phyloP scores from a whole-genome alignment of 2,329 filamentous ascomycete species.

The Cordyceps militaris region DNA sequence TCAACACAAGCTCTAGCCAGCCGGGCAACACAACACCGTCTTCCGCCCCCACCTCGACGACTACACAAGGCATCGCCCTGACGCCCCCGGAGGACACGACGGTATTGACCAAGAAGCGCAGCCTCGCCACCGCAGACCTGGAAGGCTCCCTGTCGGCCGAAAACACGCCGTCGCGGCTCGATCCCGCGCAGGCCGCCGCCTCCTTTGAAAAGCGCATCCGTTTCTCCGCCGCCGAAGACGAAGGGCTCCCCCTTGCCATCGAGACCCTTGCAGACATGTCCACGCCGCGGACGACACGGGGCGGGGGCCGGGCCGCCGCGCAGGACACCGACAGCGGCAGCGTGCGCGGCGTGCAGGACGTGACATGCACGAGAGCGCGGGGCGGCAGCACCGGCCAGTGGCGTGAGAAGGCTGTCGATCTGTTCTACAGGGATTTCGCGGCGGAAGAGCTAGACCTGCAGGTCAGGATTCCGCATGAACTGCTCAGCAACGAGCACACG shows the following conservation, averaged over 20 bases:
- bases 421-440: constrained; percentile 52
- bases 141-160: not conserved
- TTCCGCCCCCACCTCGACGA: not conserved
- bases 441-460: constrained; percentile 52
- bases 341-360: constrained; percentile 25
- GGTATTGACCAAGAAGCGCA: constrained; percentile 38
- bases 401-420: constrained; percentile 52
- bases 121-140: constrained; percentile 19
- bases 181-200: not conserved
- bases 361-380: constrained; percentile 34
- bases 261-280: not conserved
- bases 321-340: not conserved
- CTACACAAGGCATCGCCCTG: constrained; percentile 32
- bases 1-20: not conserved
- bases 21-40: not conserved
- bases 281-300: not conserved
- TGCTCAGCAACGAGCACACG: constrained; percentile 51
- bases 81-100: constrained; percentile 49
- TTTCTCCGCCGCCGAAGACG: not conserved
- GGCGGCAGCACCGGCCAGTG: constrained; percentile 36
- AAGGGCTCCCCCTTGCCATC: not conserved
- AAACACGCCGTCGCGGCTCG: constrained; percentile 1
- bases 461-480: constrained; percentile 52
- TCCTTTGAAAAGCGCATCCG: constrained; percentile 11
- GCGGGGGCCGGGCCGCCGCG: not conserved